Conservation (phyloP, 1,139 yeast genomes). For the Geotrichum europaeum region DNA sequence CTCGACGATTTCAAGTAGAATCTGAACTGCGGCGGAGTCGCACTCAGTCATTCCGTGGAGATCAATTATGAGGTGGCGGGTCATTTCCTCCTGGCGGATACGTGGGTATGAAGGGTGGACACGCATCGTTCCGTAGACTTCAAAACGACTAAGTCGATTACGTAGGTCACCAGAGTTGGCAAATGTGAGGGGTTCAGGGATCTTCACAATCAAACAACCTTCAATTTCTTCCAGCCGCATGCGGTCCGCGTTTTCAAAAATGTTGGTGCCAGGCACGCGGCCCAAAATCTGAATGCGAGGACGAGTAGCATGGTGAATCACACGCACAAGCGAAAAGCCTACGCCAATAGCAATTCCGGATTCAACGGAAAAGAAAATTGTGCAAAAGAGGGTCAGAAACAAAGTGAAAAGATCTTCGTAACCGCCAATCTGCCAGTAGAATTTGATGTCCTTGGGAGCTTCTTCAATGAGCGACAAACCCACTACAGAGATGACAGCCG, state of each 20-base stretch:
- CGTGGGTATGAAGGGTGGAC: conserved; percentile 79
- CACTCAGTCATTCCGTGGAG: conserved; percentile 78
- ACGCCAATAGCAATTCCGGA: conserved; percentile 86
- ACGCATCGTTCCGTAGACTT: conserved; percentile 73
- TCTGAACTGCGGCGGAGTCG: conserved; percentile 85
- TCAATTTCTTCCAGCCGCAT: conserved; percentile 58
- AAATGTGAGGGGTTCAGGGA: conserved; percentile 90
- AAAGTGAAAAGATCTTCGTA: conserved; percentile 73
- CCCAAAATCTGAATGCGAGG: conserved; percentile 89
- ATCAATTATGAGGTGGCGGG: conserved; percentile 70
- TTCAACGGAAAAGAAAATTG: conserved; percentile 79
- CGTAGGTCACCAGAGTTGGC: conserved; percentile 84
- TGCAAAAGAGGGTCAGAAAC: conserved; percentile 61
- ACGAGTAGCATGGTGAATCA: conserved; percentile 76
- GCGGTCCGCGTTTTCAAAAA: conserved; percentile 70
- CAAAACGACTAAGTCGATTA: conserved; percentile 67
- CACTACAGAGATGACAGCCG: conserved; percentile 74
- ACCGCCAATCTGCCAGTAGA: conserved; percentile 71
- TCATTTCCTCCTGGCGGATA: conserved; percentile 48
- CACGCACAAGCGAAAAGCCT: conserved; percentile 69
- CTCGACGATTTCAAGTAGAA: conserved; percentile 53
- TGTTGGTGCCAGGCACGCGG: conserved; percentile 68
- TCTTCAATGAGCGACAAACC: conserved; percentile 79
- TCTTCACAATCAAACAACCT: conserved; percentile 77
- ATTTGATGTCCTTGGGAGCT: conserved; percentile 71